Percentiles rank a stretch among this genome's conserved stretches.
phyloP scores from a whole-genome alignment of 2,329 filamentous ascomycete species.

The Aciculosporium take region DNA sequence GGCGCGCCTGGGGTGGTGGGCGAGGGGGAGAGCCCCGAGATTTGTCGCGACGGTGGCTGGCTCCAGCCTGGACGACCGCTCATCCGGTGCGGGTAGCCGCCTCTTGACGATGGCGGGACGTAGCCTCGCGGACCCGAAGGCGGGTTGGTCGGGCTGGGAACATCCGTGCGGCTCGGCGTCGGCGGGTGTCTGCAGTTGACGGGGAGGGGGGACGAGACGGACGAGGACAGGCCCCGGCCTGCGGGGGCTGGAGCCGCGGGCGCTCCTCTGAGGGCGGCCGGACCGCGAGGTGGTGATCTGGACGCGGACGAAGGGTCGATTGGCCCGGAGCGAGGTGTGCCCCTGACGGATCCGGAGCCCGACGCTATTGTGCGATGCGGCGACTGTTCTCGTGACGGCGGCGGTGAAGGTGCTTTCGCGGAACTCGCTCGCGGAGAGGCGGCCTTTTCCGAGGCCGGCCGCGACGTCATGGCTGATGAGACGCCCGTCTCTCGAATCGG shows the following conservation, averaged over 20 bases:
- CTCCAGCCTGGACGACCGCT: conserved; percentile 33
- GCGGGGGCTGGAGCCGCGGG: conserved; percentile 31
- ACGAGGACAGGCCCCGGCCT: conserved; percentile 24
- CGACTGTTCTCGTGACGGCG: conserved; percentile 28
- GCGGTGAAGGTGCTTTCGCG: conserved; percentile 32
- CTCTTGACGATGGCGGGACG: conserved; percentile 26
- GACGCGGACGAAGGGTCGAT: conserved; percentile 16
- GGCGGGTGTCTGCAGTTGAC: conserved; percentile 21
- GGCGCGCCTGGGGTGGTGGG: conserved; percentile 27
- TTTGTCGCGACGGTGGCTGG: conserved; percentile 19
- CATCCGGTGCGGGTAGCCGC: conserved; percentile 30
- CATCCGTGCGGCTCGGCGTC: conserved; percentile 24
- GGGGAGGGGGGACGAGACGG: conserved; percentile 21
- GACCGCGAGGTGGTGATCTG: conserved; percentile 39
- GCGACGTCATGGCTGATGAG: conserved; percentile 36
- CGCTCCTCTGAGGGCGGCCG: conserved; percentile 36
- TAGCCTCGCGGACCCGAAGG: conserved; percentile 43
- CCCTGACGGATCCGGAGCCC: conserved; percentile 14
- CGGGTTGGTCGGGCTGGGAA: conserved; percentile 32
- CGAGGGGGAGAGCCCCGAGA: conserved; percentile 20
- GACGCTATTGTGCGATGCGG: conserved; percentile 16
- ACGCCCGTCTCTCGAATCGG: conserved; percentile 34
- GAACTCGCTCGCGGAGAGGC: conserved; percentile 38
- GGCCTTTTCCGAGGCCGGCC: conserved; percentile 35
- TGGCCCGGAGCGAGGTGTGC: conserved; percentile 14